Percentiles rank a stretch among this genome's conserved stretches.
Conservation (phyloP, 306 rosid species). For the Fragaria ananassa region DNA sequence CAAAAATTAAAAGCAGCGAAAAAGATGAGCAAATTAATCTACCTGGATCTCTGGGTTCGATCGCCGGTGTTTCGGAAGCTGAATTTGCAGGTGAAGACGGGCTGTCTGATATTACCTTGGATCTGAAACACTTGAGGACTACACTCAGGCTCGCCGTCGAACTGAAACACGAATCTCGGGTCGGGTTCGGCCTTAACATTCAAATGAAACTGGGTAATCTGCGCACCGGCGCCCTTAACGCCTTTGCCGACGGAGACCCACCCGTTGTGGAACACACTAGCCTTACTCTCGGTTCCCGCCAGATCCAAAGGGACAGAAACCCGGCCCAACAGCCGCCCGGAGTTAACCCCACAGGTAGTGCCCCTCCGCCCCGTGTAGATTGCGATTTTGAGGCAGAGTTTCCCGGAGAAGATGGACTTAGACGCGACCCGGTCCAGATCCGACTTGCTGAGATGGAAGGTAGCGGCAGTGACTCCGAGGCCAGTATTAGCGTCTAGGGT, state of each 20-base stretch:
- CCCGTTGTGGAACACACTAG: constrained; percentile 57
- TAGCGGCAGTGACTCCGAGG: constrained; percentile 43
- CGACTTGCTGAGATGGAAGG: constrained; percentile 58
- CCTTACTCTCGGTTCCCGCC: constrained; percentile 29
- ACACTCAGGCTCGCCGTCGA: constrained; percentile 82
- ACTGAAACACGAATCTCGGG: constrained; percentile 73
- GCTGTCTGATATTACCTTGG: constrained; percentile 45
- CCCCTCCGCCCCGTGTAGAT: constrained; percentile 41
- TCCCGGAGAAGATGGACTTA: constrained; percentile 43
- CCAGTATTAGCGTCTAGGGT: constrained; percentile 38
- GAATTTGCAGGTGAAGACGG: constrained; percentile 45
- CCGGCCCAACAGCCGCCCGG: constrained; percentile 47
- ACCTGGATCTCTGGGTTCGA: constrained; percentile 42
- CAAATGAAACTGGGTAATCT: constrained; percentile 47
- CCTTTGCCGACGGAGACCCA: constrained; percentile 47
- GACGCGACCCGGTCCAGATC: constrained; percentile 52
- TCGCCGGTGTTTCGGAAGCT: constrained; percentile 37
- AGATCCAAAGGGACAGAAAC: constrained; percentile 53
- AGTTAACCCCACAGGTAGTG: constrained; percentile 35
- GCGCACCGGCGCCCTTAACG: constrained; percentile 19
- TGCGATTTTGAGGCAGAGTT: constrained; percentile 36
- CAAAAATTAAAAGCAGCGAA: too few relatives aligned
- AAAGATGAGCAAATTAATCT: not conserved
- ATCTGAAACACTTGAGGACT: constrained; percentile 88
- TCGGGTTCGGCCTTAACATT: constrained; percentile 61